These are phyloP conservation scores for Albugo laibachii DNA, from an alignment of 352 stramenopile genomes.

Conservation along the genomic window DNA sequence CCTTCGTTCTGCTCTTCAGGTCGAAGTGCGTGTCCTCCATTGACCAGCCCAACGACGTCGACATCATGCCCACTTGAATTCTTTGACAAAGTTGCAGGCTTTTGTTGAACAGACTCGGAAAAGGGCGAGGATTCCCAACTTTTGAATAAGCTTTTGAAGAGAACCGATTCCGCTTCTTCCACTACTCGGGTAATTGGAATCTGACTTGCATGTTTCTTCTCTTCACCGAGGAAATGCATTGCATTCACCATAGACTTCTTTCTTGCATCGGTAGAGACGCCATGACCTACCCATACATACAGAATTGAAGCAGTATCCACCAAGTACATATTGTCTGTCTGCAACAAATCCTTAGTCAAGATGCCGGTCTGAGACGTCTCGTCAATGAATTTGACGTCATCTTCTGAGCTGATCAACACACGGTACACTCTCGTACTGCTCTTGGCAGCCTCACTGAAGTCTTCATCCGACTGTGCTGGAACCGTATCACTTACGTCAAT, in stretches of 20 bases:
- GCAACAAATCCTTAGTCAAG: constrained; percentile 59
- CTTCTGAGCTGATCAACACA: too few species aligned
- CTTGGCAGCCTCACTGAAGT: constrained; percentile 46
- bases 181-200: constrained; percentile 73
- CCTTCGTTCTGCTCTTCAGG: constrained; percentile 5
- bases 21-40: constrained; percentile 1
- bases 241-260: constrained; percentile 70
- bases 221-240: constrained; percentile 66
- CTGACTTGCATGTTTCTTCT: constrained; percentile 14
- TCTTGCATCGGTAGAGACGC: constrained; percentile 63
- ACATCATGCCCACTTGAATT: too few species aligned
- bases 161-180: constrained; percentile 55
- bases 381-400: constrained; percentile 27
- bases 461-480: constrained; percentile 23
- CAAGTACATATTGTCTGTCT: constrained; percentile 84
- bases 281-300: constrained; percentile 85
- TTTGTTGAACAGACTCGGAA: too few species aligned
- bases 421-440: neutral
- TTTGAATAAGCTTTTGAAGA: constrained; percentile 77
- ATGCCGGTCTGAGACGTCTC: constrained; percentile 44
- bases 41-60: too few species aligned
- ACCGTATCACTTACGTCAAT: constrained; percentile 25
- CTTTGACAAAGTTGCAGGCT: too few species aligned
- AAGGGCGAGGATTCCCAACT: constrained; percentile 42
- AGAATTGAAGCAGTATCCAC: constrained; percentile 78